phyloP scores from a whole-genome alignment of 1,139 yeast species.

The Arxiozyma bovina region DNA sequence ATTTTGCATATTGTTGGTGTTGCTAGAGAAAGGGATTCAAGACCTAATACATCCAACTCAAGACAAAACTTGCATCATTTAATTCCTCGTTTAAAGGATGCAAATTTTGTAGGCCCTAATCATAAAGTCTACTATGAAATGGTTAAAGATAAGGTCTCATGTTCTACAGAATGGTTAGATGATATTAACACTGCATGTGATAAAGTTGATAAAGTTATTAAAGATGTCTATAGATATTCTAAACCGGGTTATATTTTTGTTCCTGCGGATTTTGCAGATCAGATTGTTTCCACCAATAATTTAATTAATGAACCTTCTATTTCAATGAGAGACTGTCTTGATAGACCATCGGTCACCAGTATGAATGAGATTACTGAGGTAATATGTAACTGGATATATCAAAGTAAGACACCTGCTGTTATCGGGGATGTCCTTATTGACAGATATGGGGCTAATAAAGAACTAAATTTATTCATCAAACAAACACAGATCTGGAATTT shows the following conservation, averaged over 20 bases:
- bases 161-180: slow-evolving; percentile 49
- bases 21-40: slow-evolving; percentile 39
- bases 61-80: slow-evolving; percentile 67
- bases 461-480: slow-evolving; percentile 41
- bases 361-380: slow-evolving; percentile 37
- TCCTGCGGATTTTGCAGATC: slow-evolving; percentile 60
- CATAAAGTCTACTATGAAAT: slow-evolving; percentile 57
- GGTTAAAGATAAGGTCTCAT: slow-evolving; percentile 49
- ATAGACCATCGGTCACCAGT: slow-evolving; percentile 27
- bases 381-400: slow-evolving; percentile 34
- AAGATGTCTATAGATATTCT: slow-evolving; percentile 44
- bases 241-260: slow-evolving; percentile 75
- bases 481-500: slow-evolving; percentile 32
- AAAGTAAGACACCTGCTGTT: slow-evolving; percentile 49
- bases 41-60: slow-evolving; percentile 28
- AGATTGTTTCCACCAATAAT: slow-evolving; percentile 36
- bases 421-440: slow-evolving; percentile 59
- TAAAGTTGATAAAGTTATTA: slow-evolving; percentile 57
- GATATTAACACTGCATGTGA: slow-evolving; percentile 42
- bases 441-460: slow-evolving; percentile 37
- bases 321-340: slow-evolving; percentile 16
- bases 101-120: slow-evolving; percentile 42
- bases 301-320: slow-evolving; percentile 29
- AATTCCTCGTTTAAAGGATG: slow-evolving; percentile 48
- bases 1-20: slow-evolving; percentile 61